These are phyloP conservation scores for Brettanomyces custersianus DNA, from an alignment of 805 yeast genomes.

Conservation along the genomic window DNA sequence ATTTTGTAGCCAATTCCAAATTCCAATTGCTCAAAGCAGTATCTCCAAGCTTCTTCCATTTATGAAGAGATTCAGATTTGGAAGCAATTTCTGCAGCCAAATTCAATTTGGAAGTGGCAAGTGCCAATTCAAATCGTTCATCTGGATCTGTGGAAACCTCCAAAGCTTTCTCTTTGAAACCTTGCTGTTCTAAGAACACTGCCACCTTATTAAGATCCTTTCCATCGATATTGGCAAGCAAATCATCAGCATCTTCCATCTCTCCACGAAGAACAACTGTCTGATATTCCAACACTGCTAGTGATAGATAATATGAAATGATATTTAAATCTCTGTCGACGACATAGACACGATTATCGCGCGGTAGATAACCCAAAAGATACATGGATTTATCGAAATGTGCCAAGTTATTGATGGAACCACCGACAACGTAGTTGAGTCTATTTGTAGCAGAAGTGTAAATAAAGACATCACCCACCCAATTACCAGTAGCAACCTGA, in stretches of 20 bases:
- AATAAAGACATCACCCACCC: conserved; percentile 96
- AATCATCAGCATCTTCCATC: conserved; percentile 66
- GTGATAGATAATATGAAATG: conserved; percentile 68
- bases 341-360: conserved; percentile 83
- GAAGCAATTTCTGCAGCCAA: conserved; percentile 64
- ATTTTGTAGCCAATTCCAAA: conserved; percentile 67
- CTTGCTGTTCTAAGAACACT: conserved; percentile 90
- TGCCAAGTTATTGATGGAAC: conserved; percentile 81
- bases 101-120: conserved; percentile 60
- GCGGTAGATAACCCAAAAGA: conserved; percentile 79
- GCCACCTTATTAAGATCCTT: conserved; percentile 71
- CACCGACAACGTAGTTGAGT: conserved; percentile 91
- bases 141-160: conserved; percentile 79
- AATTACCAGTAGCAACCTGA: conserved; percentile 76
- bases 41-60: conserved; percentile 93
- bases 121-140: conserved; percentile 85
- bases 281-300: conserved; percentile 89
- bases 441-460: conserved; percentile 84
- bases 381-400: conserved; percentile 87
- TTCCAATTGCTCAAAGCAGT: conserved; percentile 72
- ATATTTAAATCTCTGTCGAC: conserved; percentile 87
- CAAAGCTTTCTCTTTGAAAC: conserved; percentile 74
- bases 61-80: conserved; percentile 46
- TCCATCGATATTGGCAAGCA: conserved; percentile 54
- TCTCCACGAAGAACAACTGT: conserved; percentile 94